Evolutionary conservation across 192 early-diverging fungal genomes (phyloP).

Genomic region (Rhizophagus clarus): DNA sequence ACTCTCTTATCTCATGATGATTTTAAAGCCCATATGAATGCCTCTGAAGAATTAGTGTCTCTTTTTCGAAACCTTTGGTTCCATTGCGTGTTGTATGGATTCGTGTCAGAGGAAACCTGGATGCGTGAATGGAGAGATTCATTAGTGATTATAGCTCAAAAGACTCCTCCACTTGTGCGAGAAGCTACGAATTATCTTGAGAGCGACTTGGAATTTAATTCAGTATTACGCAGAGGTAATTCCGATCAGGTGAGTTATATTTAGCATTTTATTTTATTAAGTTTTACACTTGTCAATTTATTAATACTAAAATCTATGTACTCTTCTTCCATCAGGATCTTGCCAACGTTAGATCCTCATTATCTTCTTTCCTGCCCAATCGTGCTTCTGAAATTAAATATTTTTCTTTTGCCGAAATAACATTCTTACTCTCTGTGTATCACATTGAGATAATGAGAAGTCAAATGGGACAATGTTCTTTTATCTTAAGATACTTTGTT

Average conservation of each 20-base stretch:
- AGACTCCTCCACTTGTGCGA: conserved; percentile 82
- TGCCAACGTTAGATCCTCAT: conserved; percentile 56
- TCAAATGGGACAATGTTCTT: conserved; percentile 64
- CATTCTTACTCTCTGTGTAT: conserved; percentile 83
- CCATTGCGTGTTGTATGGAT: conserved; percentile 77
- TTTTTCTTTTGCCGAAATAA: conserved; percentile 71
- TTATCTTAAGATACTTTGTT: conserved; percentile 80
- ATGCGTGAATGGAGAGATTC: conserved; percentile 73
- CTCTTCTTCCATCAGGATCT: conserved; percentile 41
- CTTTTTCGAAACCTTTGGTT: conserved; percentile 94
- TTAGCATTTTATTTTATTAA: not conserved
- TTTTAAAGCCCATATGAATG: conserved; percentile 58
- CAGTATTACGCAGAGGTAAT: conserved; percentile 69
- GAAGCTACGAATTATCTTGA: conserved; percentile 78
- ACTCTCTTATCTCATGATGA: conserved; percentile 61
- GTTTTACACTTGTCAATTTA: not conserved
- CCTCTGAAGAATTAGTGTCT: conserved; percentile 62
- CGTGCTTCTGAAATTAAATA: conserved; percentile 56
- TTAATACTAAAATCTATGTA: not conserved
- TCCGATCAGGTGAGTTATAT: conserved; percentile 42
- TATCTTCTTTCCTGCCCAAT: conserved; percentile 60
- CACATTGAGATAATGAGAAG: conserved; percentile 83
- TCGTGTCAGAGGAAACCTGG: conserved; percentile 74
- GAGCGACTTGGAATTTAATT: conserved; percentile 85
- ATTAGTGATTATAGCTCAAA: conserved; percentile 74